Evolutionary conservation across 176 grass and related monocot species (phyloP).

Genomic region (Zea mays): Zm-B73-REFERENCE-NAM-5.0 NC_050097.1:206146501-206147000

Average conservation of each 20-base stretch:
- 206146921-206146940: slow-evolving; percentile 86
- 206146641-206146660: not conserved
- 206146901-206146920: slow-evolving; percentile 67
- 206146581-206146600: slow-evolving; percentile 18
- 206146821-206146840: not conserved
- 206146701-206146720: slow-evolving; percentile 37
- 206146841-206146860: slow-evolving; percentile 56
- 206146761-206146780: slow-evolving; percentile 50
- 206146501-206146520: not conserved
- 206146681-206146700: slow-evolving; percentile 58
- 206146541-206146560: not conserved
- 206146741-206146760: slow-evolving; percentile 51
- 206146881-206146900: slow-evolving; percentile 64
- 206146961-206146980: not conserved
- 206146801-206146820: not conserved
- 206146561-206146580: slow-evolving; percentile 32
- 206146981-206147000: not conserved
- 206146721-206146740: slow-evolving; percentile 42
- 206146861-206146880: slow-evolving; percentile 71
- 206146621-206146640: slow-evolving; percentile 23
- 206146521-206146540: not conserved
- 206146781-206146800: slow-evolving; percentile 40
- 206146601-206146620: slow-evolving; percentile 20
- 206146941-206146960: slow-evolving; percentile 36
- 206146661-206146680: slow-evolving; percentile 53